Evolutionary conservation across 78 protist species (phyloP).

Genomic region (Bodo saltans): DNA sequence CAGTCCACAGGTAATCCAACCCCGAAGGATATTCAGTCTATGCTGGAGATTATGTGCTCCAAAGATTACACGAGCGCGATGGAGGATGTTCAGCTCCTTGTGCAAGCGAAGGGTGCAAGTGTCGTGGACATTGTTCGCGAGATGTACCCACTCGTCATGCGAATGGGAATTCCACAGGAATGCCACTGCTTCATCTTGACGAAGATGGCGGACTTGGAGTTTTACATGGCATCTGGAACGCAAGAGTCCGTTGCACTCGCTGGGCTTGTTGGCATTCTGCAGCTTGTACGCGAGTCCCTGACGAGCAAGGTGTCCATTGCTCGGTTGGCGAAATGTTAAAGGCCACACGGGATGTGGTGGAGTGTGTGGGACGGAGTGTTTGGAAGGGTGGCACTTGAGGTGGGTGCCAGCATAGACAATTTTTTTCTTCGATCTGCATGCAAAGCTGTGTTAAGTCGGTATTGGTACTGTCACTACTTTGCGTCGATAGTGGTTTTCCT

Average conservation of each 20-base stretch:
- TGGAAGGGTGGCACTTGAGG: too few relatives aligned
- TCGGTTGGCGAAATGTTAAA: too few relatives aligned
- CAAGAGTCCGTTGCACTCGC: background rate
- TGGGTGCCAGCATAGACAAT: too few relatives aligned
- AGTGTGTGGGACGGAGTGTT: too few relatives aligned
- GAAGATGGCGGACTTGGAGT: background rate
- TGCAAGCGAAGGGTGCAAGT: background rate
- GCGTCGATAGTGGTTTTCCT: too few relatives aligned
- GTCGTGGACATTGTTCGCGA: background rate
- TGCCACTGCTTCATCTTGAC: background rate
- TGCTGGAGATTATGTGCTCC: background rate
- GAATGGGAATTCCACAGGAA: background rate
- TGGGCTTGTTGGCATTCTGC: background rate
- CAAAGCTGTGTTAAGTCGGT: too few relatives aligned
- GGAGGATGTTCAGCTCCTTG: background rate
- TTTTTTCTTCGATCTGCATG: too few relatives aligned
- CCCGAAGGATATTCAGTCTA: background rate
- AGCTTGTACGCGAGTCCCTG: background rate
- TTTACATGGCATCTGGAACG: background rate
- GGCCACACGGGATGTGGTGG: too few relatives aligned
- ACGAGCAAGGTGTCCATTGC: background rate
- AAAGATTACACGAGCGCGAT: background rate
- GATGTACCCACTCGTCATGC: background rate
- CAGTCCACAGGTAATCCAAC: constrained; percentile 12
- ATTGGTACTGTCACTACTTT: too few relatives aligned